Evolutionary conservation across 2,329 filamentous ascomycete species (phyloP), one percentile per base, ranked within the genome.

Genomic region (Pseudogymnoascus sp.): DNA sequence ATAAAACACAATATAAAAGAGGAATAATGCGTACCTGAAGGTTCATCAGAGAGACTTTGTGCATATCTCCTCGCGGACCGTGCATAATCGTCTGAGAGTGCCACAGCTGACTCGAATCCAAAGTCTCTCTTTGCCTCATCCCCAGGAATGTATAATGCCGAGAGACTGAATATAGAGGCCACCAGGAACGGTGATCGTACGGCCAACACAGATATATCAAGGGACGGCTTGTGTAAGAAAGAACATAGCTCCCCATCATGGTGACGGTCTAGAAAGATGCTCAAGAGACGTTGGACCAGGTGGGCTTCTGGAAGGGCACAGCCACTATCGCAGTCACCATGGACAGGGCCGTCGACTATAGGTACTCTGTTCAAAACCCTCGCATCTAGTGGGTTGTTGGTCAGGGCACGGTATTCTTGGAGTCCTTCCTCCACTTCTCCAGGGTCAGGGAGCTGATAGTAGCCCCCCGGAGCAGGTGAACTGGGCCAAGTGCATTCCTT

Each of bases 191-290:
- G 50, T 15, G 64, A 63, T 11, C 35, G 61, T 11, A 19, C 21
- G 31, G 31, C 28, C 19, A 65, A 35, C 44, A 28, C 17, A 5
- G 61, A 38, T 13, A 65, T 61, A 63, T 64, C 63, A 17, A 64
- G 26, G 15, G 61, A 63, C 4, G 63, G 63, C 7, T 63, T 64
- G 15, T 64, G 63, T 10, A 64, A 60, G 35, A 64, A 64, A 2
- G 63, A 64, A 17, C 60, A 62, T n/a, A 62, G 60, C 35, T 62
- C 60, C 9, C 11, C 60, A 44, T 62, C 60, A 6, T 64, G 63
- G n/a, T 64, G 63, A 19, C 63, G 61, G 31, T 33, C 36, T 21
- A 64, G 36, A 33, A 64, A 64, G 1, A 64, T 64, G 11, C 38
- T 15, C 9, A 63, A n/a, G 21, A 63, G 26, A n/a, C 47, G 63